phyloP scores from a whole-genome alignment of 2,329 filamentous ascomycete genomes.

The Hymenoscyphus fraxineus region DNA sequence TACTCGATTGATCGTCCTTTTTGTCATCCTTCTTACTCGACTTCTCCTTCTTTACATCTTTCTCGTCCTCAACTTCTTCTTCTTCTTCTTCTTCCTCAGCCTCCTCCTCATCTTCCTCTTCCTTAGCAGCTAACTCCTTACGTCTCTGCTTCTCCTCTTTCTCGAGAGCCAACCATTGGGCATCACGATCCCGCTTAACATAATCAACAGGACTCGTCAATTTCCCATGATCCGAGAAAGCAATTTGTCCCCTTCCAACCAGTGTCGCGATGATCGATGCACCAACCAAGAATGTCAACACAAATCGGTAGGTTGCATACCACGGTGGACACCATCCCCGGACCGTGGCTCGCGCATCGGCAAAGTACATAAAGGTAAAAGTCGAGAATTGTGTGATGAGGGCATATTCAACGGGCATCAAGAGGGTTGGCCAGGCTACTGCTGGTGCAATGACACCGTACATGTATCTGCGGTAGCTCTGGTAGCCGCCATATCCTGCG shows the following conservation, averaged over 20 bases:
- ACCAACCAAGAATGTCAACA: slow-evolving; percentile 86
- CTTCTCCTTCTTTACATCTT: slow-evolving; percentile 13
- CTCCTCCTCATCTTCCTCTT: slow-evolving; percentile 14
- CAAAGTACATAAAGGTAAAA: slow-evolving; percentile 83
- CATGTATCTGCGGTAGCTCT: slow-evolving; percentile 77
- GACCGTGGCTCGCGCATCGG: slow-evolving; percentile 68
- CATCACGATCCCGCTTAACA: slow-evolving; percentile 29
- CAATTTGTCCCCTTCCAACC: slow-evolving; percentile 70
- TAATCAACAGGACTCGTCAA: slow-evolving; percentile 31
- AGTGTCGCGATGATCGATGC: slow-evolving; percentile 75
- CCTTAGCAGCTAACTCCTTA: slow-evolving; percentile 11
- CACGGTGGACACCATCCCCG: slow-evolving; percentile 77
- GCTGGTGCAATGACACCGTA: slow-evolving; percentile 76
- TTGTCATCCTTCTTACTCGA: slow-evolving; percentile 15
- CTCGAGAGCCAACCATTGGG: slow-evolving; percentile 31
- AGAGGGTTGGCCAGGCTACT: slow-evolving; percentile 83
- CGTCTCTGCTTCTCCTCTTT: slow-evolving; percentile 30
- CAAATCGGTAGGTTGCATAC: slow-evolving; percentile 88
- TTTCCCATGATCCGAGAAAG: slow-evolving; percentile 25
- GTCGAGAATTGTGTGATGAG: slow-evolving; percentile 81
- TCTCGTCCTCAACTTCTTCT: slow-evolving; percentile 13
- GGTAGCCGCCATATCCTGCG: slow-evolving; percentile 61
- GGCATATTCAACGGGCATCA: slow-evolving; percentile 80
- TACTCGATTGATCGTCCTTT: slow-evolving; percentile 2
- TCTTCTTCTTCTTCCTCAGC: slow-evolving; percentile 17